Conservation (phyloP, 192 early-diverging fungal species). For the Coemansia sp. region DNA sequence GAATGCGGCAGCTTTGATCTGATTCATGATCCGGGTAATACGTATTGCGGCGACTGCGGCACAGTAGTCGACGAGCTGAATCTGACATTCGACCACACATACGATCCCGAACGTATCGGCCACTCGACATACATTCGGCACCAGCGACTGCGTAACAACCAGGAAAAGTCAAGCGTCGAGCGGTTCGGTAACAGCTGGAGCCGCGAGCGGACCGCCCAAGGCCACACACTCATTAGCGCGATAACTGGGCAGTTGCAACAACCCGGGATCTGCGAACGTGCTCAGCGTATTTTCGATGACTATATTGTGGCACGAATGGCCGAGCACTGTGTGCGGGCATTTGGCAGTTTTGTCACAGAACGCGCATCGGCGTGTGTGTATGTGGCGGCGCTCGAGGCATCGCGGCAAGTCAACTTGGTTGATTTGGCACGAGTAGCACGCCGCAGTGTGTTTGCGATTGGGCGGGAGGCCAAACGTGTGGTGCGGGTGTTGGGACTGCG, state of each 20-base stretch:
- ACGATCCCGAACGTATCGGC: slow-evolving; percentile 5
- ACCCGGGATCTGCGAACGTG: slow-evolving; percentile 11
- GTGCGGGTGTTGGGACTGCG: slow-evolving; percentile 2
- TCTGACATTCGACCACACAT: slow-evolving; percentile 12
- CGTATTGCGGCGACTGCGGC: slow-evolving; percentile 40
- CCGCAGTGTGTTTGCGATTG: slow-evolving; percentile 23
- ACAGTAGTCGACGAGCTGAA: slow-evolving; percentile 20
- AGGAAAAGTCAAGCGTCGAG: not conserved
- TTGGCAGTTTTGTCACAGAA: slow-evolving; percentile 7
- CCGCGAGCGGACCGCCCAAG: slow-evolving; percentile 10
- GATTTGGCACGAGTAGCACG: slow-evolving; percentile 14
- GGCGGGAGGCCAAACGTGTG: slow-evolving; percentile 11
- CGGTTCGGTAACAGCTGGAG: slow-evolving; percentile 24
- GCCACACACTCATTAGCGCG: not conserved
- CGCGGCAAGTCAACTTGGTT: slow-evolving; percentile 10
- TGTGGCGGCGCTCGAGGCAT: slow-evolving; percentile 25
- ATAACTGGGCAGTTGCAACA: slow-evolving; percentile 5
- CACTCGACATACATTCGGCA: slow-evolving; percentile 11
- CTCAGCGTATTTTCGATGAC: slow-evolving; percentile 22
- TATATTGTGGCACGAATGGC: not conserved
- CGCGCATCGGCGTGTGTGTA: slow-evolving; percentile 26
- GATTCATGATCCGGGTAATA: slow-evolving; percentile 11
- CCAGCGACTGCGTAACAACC: not conserved
- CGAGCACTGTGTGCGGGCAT: slow-evolving; percentile 3
- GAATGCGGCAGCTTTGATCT: slow-evolving; percentile 7